Percentiles rank a stretch among this genome's conserved stretches.
These are phyloP conservation scores for Crassisporium funariophilum DNA, from an alignment of 768 basidiomycete genomes.

Conservation along the genomic window DNA sequence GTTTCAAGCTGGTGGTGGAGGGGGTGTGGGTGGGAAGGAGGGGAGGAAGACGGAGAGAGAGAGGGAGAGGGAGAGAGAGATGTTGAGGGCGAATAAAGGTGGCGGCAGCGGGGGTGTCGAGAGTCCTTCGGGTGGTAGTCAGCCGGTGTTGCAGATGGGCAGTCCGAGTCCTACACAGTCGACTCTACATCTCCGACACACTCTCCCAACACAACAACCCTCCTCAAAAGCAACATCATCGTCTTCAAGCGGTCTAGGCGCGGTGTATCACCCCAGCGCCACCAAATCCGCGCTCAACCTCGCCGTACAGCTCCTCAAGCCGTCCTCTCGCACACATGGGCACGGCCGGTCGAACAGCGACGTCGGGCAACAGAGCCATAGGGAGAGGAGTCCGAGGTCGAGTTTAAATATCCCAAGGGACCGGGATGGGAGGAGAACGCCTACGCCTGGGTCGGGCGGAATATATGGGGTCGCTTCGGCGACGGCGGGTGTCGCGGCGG, in stretches of 20 bases:
- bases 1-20: constrained; percentile 22
- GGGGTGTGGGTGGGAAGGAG: constrained; percentile 20
- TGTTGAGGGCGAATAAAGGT: constrained; percentile 22
- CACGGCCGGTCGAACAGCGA: constrained; percentile 47
- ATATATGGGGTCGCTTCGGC: constrained; percentile 1
- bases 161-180: constrained; percentile 14
- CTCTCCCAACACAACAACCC: neutral
- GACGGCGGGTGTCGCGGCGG: neutral
- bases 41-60: constrained; percentile 14
- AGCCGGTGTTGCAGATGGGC: constrained; percentile 7
- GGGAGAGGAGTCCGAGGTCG: constrained; percentile 17
- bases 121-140: neutral
- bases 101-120: constrained; percentile 20
- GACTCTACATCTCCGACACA: constrained; percentile 2
- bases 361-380: constrained; percentile 15
- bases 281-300: constrained; percentile 45
- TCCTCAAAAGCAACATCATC: constrained; percentile 8
- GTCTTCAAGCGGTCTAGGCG: constrained; percentile 14
- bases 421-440: constrained; percentile 25
- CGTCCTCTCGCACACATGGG: constrained; percentile 31
- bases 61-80: constrained; percentile 21
- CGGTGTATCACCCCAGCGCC: constrained; percentile 18
- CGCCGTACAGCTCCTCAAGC: constrained; percentile 46
- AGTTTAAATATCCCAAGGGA: constrained; percentile 36
- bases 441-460: too few relatives aligned